These are phyloP conservation scores for Russula earlei DNA, from an alignment of 768 basidiomycete species.

Conservation along the genomic window DNA sequence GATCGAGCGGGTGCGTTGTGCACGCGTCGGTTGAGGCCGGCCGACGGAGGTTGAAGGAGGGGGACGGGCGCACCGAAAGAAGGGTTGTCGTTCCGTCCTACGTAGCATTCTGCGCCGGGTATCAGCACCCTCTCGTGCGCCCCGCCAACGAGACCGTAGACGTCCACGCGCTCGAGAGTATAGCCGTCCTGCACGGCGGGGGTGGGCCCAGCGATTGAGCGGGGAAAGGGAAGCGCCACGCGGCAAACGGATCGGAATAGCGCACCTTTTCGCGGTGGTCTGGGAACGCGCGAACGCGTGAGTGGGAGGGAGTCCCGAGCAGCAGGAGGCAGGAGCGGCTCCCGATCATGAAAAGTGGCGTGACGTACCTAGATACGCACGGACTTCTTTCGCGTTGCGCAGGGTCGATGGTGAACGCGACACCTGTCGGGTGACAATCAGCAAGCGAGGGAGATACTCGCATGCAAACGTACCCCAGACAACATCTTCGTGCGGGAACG, in stretches of 20 bases:
- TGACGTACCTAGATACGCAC: conserved; percentile 68
- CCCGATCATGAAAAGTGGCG: too few species aligned
- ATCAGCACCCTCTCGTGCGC: conserved; percentile 43
- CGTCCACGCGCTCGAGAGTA: conserved; percentile 67
- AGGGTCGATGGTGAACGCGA: conserved; percentile 84
- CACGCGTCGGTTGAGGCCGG: background rate
- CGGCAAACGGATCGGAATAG: background rate
- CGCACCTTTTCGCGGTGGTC: conserved; percentile 80
- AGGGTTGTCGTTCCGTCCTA: conserved; percentile 78
- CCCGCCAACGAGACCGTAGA: conserved; percentile 52
- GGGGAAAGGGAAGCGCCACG: too few species aligned
- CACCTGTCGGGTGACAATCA: too few species aligned
- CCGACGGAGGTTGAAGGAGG: background rate
- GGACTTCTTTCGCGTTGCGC: conserved; percentile 62
- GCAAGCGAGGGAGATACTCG: background rate
- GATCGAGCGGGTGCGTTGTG: background rate
- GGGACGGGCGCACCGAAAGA: conserved; percentile 58
- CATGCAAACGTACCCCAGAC: conserved; percentile 63
- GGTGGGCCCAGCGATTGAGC: too few species aligned
- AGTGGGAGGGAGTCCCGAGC: too few species aligned
- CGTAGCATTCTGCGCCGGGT: conserved; percentile 69
- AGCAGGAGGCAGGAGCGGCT: too few species aligned
- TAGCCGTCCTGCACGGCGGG: conserved; percentile 65
- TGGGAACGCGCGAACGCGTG: conserved; percentile 6
- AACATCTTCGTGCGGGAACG: conserved; percentile 61